A percentile compares a stretch with the other conserved stretches of the same genome.
Conservation (phyloP, 129 eudicot species). For the Cynara cardunculus region DNA sequence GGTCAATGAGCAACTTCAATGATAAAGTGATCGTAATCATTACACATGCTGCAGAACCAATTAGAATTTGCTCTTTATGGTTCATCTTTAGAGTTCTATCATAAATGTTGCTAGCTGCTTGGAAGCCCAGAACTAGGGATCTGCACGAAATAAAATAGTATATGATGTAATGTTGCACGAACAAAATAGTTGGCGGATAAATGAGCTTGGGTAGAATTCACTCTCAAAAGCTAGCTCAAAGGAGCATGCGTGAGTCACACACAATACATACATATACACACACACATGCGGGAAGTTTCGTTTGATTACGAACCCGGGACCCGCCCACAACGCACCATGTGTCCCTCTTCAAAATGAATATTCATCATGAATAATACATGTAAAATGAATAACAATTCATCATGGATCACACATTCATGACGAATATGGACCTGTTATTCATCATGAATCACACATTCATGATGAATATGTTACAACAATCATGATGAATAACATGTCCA, state of each 20-base stretch:
- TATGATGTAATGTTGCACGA: not conserved
- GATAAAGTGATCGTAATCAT: slow-evolving; percentile 43
- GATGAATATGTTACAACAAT: too few relatives aligned
- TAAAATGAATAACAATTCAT: too few relatives aligned
- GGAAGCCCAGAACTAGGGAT: not conserved
- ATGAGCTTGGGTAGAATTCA: not conserved
- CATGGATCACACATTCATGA: too few relatives aligned
- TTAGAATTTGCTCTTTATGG: slow-evolving; percentile 42
- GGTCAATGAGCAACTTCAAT: slow-evolving; percentile 46
- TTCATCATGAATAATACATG: too few relatives aligned
- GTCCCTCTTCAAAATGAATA: too few relatives aligned
- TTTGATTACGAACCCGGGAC: too few relatives aligned
- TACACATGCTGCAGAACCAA: slow-evolving; percentile 48
- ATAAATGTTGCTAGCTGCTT: not conserved
- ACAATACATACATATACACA: not conserved
- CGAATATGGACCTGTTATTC: too few relatives aligned
- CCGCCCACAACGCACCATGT: too few relatives aligned
- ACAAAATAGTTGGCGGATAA: not conserved
- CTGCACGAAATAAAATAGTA: not conserved
- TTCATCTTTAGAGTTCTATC: slow-evolving; percentile 31
- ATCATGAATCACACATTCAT: too few relatives aligned
- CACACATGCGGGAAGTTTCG: not conserved
- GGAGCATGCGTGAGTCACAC: not conserved
- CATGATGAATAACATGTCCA: too few relatives aligned
- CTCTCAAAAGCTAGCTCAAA: not conserved